phyloP scores from a whole-genome alignment of 495 filamentous ascomycete genomes.

The Penicillium nucicola region DNA sequence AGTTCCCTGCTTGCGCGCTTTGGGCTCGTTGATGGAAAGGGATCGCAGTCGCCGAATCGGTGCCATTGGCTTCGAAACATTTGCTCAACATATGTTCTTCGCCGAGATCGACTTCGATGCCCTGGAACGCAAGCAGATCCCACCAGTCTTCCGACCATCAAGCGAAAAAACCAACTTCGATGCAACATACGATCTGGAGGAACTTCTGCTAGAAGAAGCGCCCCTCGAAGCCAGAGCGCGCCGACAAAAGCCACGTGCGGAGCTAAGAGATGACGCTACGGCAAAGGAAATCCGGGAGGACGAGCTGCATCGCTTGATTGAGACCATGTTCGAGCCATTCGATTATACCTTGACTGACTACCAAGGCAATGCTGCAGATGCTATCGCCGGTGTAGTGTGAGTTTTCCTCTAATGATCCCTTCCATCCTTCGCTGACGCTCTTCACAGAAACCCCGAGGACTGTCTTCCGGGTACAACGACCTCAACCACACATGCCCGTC shows the following conservation, averaged over 20 bases:
- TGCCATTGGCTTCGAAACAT: conserved; percentile 70
- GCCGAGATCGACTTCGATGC: conserved; percentile 78
- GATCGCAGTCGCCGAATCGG: conserved; percentile 81
- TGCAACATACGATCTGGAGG: conserved; percentile 95
- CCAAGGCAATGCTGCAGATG: conserved; percentile 40
- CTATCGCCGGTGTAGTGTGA: conserved; percentile 36
- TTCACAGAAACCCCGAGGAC: conserved; percentile 41
- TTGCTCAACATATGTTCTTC: conserved; percentile 87
- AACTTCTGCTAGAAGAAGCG: conserved; percentile 90
- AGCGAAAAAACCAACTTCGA: conserved; percentile 99
- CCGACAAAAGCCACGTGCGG: conserved; percentile 87
- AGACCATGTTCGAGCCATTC: conserved; percentile 91
- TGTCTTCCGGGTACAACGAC: conserved; percentile 30
- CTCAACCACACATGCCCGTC: conserved; percentile 30
- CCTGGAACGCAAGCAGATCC: conserved; percentile 82
- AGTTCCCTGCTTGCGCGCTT: conserved; percentile 78
- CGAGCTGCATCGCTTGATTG: conserved; percentile 90
- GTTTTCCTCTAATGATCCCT: conserved; percentile 4
- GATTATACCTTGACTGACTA: conserved; percentile 83
- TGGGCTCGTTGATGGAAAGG: conserved; percentile 75
- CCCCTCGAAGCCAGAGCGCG: conserved; percentile 89
- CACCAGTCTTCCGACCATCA: conserved; percentile 87
- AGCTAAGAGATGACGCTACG: conserved; percentile 88
- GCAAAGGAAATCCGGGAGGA: conserved; percentile 94
- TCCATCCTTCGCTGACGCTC: conserved; percentile 7